Conservation (phyloP, 257 asterid genomes). For the Solanum bukasovii region DNA sequence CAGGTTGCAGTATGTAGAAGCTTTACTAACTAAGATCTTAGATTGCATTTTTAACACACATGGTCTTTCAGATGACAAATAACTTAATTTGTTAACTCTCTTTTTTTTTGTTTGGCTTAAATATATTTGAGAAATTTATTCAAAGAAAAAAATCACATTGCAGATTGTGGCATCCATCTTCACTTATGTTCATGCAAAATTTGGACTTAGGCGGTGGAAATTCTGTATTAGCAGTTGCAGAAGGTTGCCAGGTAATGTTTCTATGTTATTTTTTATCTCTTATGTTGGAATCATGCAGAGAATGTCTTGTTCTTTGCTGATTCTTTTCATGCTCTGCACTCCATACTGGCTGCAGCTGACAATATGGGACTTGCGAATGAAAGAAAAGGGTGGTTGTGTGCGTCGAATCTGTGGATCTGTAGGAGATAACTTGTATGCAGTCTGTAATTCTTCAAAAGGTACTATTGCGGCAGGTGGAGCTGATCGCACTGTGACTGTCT, state of each 20-base stretch:
- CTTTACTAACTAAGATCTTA: background rate
- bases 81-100: background rate
- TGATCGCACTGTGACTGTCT: constrained; percentile 76
- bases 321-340: background rate
- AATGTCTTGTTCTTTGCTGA: background rate
- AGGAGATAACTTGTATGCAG: constrained; percentile 66
- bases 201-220: constrained; percentile 32
- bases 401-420: constrained; percentile 69
- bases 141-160: constrained; percentile 5
- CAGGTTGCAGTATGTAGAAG: background rate
- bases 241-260: constrained; percentile 78
- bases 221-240: constrained; percentile 62
- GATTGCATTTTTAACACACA: background rate
- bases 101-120: background rate
- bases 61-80: background rate
- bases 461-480: constrained; percentile 77
- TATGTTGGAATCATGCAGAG: background rate
- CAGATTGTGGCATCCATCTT: constrained; percentile 87
- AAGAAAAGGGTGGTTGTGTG: constrained; percentile 91
- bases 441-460: constrained; percentile 63
- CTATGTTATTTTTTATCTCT: background rate
- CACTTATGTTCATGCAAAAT: constrained; percentile 47
- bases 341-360: constrained; percentile 42
- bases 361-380: constrained; percentile 82
- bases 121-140: background rate